Evolutionary conservation across 768 basidiomycete genomes (phyloP), one percentile per base, ranked within the genome.

Genomic region (Phaeotremella skinneri): DNA sequence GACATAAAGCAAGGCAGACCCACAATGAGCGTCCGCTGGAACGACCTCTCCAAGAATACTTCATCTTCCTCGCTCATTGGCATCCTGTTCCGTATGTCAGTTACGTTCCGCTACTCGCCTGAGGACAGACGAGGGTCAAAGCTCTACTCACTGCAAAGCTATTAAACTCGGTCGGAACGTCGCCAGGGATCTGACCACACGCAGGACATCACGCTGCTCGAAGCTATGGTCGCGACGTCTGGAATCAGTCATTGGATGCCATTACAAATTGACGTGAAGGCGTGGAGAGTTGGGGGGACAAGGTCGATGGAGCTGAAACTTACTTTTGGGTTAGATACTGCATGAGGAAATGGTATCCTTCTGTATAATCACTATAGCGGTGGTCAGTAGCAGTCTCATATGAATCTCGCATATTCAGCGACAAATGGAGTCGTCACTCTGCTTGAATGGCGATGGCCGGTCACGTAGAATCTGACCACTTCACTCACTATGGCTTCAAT

Each of bases 321-420:
- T 31, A 79, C 78, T 79, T 68, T 49, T 77, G 74, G 43, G 87
- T 87, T 51, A 98, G 81, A 78, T 91, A 89, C 79, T 91, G 89
- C 91, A 98, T 97, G 66, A 97, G 81, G 75, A 89, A 90, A 76
- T 96, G 94, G 74, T 97, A 97, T 21, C 91, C 91, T 80, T 96
- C 88, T 16, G 91, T 94, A 70, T 97, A 96, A 74, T 94, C 91
- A 72, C 72, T 75, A 48, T 7, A 29, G 16, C 5, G 32, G 7
- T 37, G 34, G 17, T 56, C 56, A 56, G 57, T n/a, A 29, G 9
- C 34, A 37, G 23, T 45, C 43, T 23, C 43, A 11, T 45, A 20
- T 45, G 7, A 45, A 23, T 20, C 11, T 45, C 43, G 9, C 45
- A 11, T 21, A 49, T 17, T 13, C 43, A 9, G 13, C 54, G 5